Base-by-base conservation (phyloP, 1,139 yeast genomes). In the Sugiyamaella grinbergsii region DNA sequence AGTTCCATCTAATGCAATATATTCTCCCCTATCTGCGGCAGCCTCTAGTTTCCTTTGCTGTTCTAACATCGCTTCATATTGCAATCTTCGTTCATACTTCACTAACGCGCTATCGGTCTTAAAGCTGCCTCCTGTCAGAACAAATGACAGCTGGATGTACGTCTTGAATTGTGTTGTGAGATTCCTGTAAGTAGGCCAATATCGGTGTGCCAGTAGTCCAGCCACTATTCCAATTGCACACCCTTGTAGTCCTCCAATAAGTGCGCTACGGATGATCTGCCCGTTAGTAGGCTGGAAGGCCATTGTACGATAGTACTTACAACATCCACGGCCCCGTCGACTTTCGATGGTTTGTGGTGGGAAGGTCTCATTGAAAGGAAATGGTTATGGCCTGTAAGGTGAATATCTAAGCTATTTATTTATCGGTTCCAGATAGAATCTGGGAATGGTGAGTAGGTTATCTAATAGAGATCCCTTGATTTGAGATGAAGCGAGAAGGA, bases 301-400 rank as follows among this genome's bases (percentile, higher is more conserved):
- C n/a, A n/a, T n/a, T n/a, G n/a, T n/a, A n/a, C 10, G 13, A 7
- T 15, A 23, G 13, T 23, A 55, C 67, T 13, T 58, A 64, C 67
- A 28, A 58, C 63, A 33, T 63, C 56, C 8, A 58, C 52, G 19
- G 69, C 69, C 5, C 66, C 68, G 24, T 62, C 57, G 23, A 65
- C 55, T 49, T 58, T 61, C 13, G 56, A 57, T 2, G 67, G 67
- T 33, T 63, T 61, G 42, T 65, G 67, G 45, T 65, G 69, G 11
- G 65, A 61, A 3, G 69, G 69, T 32, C 60, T 55, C 64, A 64
- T 63, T 37, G 23, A 7, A 7, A 29, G 32, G 28, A 29, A 29
- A 29, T 11, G 33, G 4, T 16, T 15, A 16, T 16, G 22, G 18
- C 28, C 37, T 29, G 13, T 29, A n/a, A n/a, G 15, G 13, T 16